A percentile compares a stretch with the other conserved stretches of the same genome.
Conservation (phyloP, 352 stramenopile species). For the Thalassiosira sp. region DNA sequence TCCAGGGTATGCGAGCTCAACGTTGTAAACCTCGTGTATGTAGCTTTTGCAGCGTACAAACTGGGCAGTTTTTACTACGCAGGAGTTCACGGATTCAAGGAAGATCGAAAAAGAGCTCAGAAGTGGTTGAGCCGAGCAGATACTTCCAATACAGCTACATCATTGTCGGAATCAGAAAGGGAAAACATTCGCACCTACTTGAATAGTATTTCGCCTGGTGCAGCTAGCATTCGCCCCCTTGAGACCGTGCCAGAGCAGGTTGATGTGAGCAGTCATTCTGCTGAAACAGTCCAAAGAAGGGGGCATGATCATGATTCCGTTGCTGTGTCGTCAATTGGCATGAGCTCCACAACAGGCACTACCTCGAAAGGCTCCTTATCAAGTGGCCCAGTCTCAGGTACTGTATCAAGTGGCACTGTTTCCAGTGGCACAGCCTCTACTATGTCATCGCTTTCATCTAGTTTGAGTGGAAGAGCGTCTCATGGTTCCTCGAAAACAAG, state of each 20-base stretch:
- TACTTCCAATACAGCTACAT: neutral
- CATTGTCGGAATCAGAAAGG: conserved; percentile 2
- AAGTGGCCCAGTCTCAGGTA: no score
- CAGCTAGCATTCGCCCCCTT: neutral
- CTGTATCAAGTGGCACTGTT: no score
- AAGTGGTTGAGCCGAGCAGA: conserved; percentile 21
- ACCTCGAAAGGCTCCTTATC: no score
- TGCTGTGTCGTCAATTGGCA: no score
- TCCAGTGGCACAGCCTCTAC: no score
- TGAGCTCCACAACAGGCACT: no score
- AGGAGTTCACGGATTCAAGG: conserved; percentile 26
- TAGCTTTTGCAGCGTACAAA: conserved; percentile 39
- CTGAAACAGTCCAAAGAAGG: neutral
- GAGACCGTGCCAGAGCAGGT: neutral
- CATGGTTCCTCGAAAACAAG: no score
- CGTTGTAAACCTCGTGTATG: neutral
- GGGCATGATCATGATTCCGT: no score
- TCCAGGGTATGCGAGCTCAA: neutral
- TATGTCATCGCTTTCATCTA: no score
- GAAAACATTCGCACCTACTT: conserved; percentile 25
- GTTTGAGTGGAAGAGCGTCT: no score
- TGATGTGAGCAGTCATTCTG: neutral
- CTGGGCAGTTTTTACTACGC: conserved; percentile 25
- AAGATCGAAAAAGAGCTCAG: conserved; percentile 10
- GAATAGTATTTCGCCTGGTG: neutral